Percentiles rank a stretch among this genome's conserved stretches.
phyloP scores from a whole-genome alignment of 495 filamentous ascomycete species.

The Daldinia concentrica region DNA sequence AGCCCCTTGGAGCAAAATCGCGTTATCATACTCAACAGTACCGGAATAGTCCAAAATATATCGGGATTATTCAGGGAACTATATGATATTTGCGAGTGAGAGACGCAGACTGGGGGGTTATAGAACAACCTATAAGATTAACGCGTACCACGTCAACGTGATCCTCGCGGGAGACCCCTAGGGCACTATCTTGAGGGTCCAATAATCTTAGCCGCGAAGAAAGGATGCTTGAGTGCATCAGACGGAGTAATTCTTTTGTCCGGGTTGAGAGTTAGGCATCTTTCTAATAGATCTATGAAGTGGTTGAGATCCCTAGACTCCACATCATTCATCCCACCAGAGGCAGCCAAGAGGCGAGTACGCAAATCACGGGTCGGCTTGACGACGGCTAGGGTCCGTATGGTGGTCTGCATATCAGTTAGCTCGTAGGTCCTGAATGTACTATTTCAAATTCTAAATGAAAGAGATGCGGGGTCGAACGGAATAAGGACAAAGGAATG shows the following conservation, averaged over 20 bases:
- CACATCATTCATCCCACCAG: conserved; percentile 74
- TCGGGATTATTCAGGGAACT: neutral
- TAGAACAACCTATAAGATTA: neutral
- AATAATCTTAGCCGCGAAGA: conserved; percentile 57
- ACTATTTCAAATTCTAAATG: neutral
- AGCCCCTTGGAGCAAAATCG: neutral
- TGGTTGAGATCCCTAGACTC: conserved; percentile 80
- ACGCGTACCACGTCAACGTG: neutral
- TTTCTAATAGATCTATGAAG: conserved; percentile 87
- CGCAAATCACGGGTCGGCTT: conserved; percentile 86
- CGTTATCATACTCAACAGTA: neutral
- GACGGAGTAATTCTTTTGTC: conserved; percentile 88
- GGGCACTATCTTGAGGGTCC: conserved; percentile 35
- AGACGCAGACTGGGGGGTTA: neutral
- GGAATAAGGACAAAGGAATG: conserved; percentile 17
- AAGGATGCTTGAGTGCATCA: conserved; percentile 90
- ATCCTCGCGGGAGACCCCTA: neutral
- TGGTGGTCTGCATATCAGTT: conserved; percentile 61
- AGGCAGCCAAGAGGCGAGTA: conserved; percentile 75
- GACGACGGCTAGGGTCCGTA: conserved; percentile 74
- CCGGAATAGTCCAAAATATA: conserved; percentile 9
- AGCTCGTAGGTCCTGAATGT: conserved; percentile 7
- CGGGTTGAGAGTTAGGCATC: conserved; percentile 88
- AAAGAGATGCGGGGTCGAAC: conserved; percentile 18
- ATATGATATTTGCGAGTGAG: neutral